phyloP scores from a whole-genome alignment of 2,329 filamentous ascomycete genomes.

The Fusarium virguliforme region DNA sequence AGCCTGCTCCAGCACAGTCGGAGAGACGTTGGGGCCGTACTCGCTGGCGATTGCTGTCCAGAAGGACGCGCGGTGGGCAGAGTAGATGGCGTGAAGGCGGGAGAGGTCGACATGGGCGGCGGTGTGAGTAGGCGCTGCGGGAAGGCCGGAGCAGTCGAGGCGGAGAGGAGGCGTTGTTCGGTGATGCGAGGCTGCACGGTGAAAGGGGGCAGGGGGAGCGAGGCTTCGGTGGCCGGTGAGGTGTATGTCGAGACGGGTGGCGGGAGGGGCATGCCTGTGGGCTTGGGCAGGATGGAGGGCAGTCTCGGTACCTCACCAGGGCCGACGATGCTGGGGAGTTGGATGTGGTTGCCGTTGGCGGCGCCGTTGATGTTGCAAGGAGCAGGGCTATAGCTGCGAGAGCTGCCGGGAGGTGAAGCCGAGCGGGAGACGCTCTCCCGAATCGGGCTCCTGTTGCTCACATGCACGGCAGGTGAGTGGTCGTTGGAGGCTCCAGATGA shows the following conservation, averaged over 20 bases:
- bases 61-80: conserved; percentile 78
- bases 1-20: conserved; percentile 78
- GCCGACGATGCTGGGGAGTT: conserved; percentile 68
- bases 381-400: conserved; percentile 62
- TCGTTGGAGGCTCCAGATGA: conserved; percentile 72
- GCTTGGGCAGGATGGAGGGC: conserved; percentile 78
- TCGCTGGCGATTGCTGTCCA: conserved; percentile 81
- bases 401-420: conserved; percentile 64
- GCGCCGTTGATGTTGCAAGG: conserved; percentile 57
- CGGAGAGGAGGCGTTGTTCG: conserved; percentile 66
- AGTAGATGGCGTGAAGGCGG: conserved; percentile 80
- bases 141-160: conserved; percentile 71
- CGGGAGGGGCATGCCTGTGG: conserved; percentile 66
- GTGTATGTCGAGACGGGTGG: conserved; percentile 60
- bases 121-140: conserved; percentile 53
- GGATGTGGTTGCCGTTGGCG: conserved; percentile 62
- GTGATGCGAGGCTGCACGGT: conserved; percentile 53
- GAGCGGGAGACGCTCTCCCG: conserved; percentile 66
- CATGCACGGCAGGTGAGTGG: conserved; percentile 65
- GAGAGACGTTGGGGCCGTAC: conserved; percentile 76
- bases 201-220: conserved; percentile 62
- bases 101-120: conserved; percentile 72
- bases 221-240: conserved; percentile 62
- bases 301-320: conserved; percentile 64
- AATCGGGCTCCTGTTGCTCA: conserved; percentile 67